Conservation (phyloP, 495 filamentous ascomycete species). For the Penicillium daleae region DNA sequence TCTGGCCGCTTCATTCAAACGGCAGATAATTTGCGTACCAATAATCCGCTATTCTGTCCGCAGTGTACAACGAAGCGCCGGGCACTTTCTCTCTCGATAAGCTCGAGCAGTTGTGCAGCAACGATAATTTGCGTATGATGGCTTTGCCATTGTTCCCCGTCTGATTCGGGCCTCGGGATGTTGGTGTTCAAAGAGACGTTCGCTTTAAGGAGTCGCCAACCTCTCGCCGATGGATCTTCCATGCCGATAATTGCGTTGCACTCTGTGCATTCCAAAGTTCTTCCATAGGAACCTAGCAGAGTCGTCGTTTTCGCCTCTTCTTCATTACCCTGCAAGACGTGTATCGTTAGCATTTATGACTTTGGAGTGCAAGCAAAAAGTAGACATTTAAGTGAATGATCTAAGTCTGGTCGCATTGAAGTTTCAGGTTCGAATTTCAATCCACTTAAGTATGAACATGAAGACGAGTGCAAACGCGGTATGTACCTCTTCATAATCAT, state of each 20-base stretch:
- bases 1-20: conserved; percentile 15
- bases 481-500: conserved; percentile 62
- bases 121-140: conserved; percentile 56
- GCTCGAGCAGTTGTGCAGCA: conserved; percentile 53
- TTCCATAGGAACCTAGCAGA: conserved; percentile 12
- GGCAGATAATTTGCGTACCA: conserved; percentile 36
- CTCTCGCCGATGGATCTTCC: conserved; percentile 44
- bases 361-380: background rate
- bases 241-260: conserved; percentile 51
- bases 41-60: conserved; percentile 40
- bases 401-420: background rate
- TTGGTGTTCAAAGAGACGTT: conserved; percentile 39
- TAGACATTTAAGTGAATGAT: background rate
- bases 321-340: conserved; percentile 24
- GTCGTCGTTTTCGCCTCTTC: conserved; percentile 14
- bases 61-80: conserved; percentile 53
- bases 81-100: conserved; percentile 53
- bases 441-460: conserved; percentile 4
- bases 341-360: conserved; percentile 17
- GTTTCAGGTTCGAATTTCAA: conserved; percentile 6
- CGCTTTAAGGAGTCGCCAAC: conserved; percentile 57
- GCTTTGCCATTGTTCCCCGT: conserved; percentile 30
- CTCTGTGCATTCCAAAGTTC: conserved; percentile 39
- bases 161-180: background rate
- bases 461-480: background rate